phyloP scores from a whole-genome alignment of 306 rosid species.

The Geum urbanum region DNA sequence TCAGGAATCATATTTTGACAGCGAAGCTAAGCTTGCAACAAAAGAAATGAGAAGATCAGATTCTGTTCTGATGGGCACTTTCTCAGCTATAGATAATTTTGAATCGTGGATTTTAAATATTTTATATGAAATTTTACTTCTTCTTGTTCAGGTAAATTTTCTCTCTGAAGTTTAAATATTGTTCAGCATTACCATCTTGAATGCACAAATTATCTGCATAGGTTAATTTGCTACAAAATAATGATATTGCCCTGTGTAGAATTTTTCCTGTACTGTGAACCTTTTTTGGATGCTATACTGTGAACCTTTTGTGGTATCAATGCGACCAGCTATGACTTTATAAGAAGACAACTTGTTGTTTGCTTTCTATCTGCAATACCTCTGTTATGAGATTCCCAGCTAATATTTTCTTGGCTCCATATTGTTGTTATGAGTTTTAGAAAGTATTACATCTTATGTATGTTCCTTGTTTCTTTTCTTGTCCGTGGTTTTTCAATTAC shows the following conservation, averaged over 20 bases:
- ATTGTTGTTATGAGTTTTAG: background rate
- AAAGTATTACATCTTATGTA: background rate
- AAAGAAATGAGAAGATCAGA: conserved; percentile 51
- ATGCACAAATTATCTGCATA: background rate
- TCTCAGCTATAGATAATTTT: conserved; percentile 67
- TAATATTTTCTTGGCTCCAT: background rate
- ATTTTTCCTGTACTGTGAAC: background rate
- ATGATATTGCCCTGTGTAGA: background rate
- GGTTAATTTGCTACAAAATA: background rate
- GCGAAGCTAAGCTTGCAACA: conserved; percentile 56
- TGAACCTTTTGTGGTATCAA: background rate
- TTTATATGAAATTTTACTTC: conserved; percentile 81
- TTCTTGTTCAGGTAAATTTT: conserved; percentile 86
- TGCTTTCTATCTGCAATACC: background rate
- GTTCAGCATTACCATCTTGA: background rate
- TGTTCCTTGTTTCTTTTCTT: background rate
- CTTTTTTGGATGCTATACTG: background rate
- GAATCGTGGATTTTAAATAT: conserved; percentile 88
- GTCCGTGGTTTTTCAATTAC: background rate
- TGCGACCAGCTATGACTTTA: background rate
- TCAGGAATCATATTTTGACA: conserved; percentile 71
- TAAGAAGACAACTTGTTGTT: background rate
- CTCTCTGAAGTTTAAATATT: conserved; percentile 7
- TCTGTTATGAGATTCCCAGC: background rate
- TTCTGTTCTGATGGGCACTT: conserved; percentile 39